Conservation (phyloP, 805 yeast species). For the Suhomyces sp. region DNA sequence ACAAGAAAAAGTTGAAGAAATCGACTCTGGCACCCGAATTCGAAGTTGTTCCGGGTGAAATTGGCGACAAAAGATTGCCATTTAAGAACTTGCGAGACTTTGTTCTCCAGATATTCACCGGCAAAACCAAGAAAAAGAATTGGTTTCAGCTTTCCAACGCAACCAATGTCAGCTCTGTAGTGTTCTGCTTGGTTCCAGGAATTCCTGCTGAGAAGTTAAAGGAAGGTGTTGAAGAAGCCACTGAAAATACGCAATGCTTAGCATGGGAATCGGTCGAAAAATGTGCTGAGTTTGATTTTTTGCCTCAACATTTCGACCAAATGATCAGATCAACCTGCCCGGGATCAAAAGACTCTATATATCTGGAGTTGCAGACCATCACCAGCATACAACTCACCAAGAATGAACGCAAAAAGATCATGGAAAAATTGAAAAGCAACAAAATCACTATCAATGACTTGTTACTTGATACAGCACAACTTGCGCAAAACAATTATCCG, state of each 20-base stretch:
- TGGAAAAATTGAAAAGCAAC: slow-evolving; percentile 29
- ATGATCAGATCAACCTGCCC: slow-evolving; percentile 58
- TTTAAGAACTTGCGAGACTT: slow-evolving; percentile 18
- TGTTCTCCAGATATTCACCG: slow-evolving; percentile 13
- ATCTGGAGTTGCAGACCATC: slow-evolving; percentile 54
- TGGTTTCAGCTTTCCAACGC: slow-evolving; percentile 53
- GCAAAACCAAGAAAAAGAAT: slow-evolving; percentile 16
- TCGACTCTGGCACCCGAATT: slow-evolving; percentile 23
- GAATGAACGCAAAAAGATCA: slow-evolving; percentile 47
- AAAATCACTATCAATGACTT: slow-evolving; percentile 52
- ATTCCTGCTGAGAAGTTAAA: slow-evolving; percentile 21
- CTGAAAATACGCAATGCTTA: neutral
- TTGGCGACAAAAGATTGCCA: slow-evolving; percentile 12
- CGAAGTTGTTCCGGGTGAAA: slow-evolving; percentile 5
- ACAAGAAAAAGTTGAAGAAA: slow-evolving; percentile 32
- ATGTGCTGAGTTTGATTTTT: slow-evolving; percentile 22
- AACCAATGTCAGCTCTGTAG: slow-evolving; percentile 48
- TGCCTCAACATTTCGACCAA: slow-evolving; percentile 38
- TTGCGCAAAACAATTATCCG: slow-evolving; percentile 57
- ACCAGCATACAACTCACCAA: slow-evolving; percentile 56
- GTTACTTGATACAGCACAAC: slow-evolving; percentile 46
- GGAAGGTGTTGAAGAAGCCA: neutral
- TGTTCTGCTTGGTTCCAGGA: slow-evolving; percentile 66
- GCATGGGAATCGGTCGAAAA: neutral
- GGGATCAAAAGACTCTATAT: slow-evolving; percentile 58